Evolutionary conservation across 192 early-diverging fungal species (phyloP).

Genomic region (Chytriomyces confervae): DNA sequence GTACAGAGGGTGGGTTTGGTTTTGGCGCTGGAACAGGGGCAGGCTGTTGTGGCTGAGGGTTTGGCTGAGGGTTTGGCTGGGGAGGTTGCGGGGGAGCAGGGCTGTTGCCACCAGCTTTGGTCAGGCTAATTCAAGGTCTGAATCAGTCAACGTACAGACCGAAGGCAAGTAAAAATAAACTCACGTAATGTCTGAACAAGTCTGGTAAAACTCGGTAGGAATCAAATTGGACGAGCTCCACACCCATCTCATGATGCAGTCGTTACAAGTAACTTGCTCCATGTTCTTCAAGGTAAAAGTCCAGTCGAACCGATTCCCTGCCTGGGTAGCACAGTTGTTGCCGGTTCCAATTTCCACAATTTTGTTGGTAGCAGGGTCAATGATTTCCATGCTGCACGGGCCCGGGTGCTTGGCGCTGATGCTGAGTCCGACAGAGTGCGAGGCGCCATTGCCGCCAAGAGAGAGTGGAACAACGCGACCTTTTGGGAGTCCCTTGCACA

Average conservation of each 20-base stretch:
- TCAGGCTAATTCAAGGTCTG: background rate
- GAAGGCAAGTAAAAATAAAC: background rate
- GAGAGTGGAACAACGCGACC: background rate
- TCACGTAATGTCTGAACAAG: constrained; percentile 16
- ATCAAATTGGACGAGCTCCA: constrained; percentile 42
- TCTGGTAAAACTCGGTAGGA: constrained; percentile 43
- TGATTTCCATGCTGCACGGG: constrained; percentile 45
- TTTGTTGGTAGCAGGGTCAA: constrained; percentile 32
- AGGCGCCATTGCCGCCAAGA: constrained; percentile 4
- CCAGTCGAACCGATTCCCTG: constrained; percentile 43
- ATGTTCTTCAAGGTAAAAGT: constrained; percentile 46
- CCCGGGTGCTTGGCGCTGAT: constrained; percentile 48
- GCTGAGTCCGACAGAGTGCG: constrained; percentile 36
- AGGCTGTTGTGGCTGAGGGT: background rate
- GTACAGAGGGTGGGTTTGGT: background rate
- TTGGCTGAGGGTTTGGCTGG: background rate
- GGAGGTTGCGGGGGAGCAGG: background rate
- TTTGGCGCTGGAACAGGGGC: background rate
- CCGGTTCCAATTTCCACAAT: constrained; percentile 17
- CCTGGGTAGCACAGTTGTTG: constrained; percentile 38
- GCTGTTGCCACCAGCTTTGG: background rate
- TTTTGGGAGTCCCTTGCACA: background rate
- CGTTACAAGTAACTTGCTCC: constrained; percentile 43
- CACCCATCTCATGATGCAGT: constrained; percentile 48
- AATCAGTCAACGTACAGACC: background rate